These are phyloP conservation scores for Suillus bovinus DNA, from an alignment of 768 basidiomycete genomes.

Conservation along the genomic window DNA sequence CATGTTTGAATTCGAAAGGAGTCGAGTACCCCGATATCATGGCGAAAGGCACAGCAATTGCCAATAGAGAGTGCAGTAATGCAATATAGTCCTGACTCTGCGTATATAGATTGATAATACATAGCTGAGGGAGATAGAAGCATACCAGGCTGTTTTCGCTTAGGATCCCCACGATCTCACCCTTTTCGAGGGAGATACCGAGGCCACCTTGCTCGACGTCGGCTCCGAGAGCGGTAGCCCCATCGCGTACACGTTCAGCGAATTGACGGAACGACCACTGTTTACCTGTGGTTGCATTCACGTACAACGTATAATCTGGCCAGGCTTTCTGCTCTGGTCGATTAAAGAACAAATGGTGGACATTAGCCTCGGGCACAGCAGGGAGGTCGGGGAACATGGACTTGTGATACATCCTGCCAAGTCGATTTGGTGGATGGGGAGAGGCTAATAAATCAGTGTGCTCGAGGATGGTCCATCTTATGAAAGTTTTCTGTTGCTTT, in stretches of 20 bases:
- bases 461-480: neutral
- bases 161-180: slow-evolving; percentile 68
- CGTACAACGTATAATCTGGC: slow-evolving; percentile 55
- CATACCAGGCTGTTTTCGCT: slow-evolving; percentile 69
- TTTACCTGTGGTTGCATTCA: slow-evolving; percentile 55
- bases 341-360: slow-evolving; percentile 53
- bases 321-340: slow-evolving; percentile 55
- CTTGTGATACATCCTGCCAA: slow-evolving; percentile 49
- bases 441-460: neutral
- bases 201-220: slow-evolving; percentile 53
- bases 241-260: slow-evolving; percentile 48
- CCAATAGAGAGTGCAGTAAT: slow-evolving; percentile 49
- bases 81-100: slow-evolving; percentile 52
- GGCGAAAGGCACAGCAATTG: slow-evolving; percentile 51
- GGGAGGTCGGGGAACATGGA: slow-evolving; percentile 60
- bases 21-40: slow-evolving; percentile 58
- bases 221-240: slow-evolving; percentile 57
- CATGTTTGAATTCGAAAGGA: slow-evolving; percentile 53
- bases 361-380: slow-evolving; percentile 48
- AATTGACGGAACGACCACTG: slow-evolving; percentile 50
- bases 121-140: slow-evolving; percentile 4
- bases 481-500: slow-evolving; percentile 2
- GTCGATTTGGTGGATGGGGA: neutral
- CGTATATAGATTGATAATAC: neutral
- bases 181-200: slow-evolving; percentile 45